Base-by-base conservation (phyloP, 208 protist species). In the Blechomonas ayalai region DNA sequence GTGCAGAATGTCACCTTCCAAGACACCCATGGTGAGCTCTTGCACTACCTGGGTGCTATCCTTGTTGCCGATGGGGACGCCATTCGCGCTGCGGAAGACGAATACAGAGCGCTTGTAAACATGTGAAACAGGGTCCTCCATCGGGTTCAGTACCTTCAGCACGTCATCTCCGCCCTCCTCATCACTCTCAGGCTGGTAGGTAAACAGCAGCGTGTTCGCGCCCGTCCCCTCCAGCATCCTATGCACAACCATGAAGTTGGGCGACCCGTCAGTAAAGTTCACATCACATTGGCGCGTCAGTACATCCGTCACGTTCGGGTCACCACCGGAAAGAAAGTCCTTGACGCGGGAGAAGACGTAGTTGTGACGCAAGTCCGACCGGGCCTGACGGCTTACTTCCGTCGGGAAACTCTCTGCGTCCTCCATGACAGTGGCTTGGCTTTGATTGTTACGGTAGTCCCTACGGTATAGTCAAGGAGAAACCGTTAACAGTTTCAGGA, bases 301-400 rank as follows among this genome's bases (percentile, higher is more conserved):
- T 26, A 73, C 69, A n/a, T 88, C 82, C 1, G 37, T 10, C 35
- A 68, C 65, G 16, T 67, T 62, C 8, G 54, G 51, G 29, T 95
- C 87, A 25, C 82, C 82, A 28, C 63, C 68, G n/a, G 78, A 67
- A 51, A 95, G 69, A 49, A 92, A 95, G 47, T 95, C 87, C 50
- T 82, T 82, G 22, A 95, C 28, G 20, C 87, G 82, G 5, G 77
- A 70, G 48, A 95, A 92, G 48, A 95, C 31, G 66, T 95, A 92
- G 52, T 81, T 49, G 56, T 95, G 87, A 22, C 82, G 80, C 6
- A 81, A 25, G 44, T 95, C 87, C 22, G 72, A 75, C 34, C 81
- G 80, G 45, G 79, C 57, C n/a, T n/a, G n/a, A n/a, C n/a, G n/a
- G n/a, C n/a, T n/a, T n/a, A n/a, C n/a, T n/a, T n/a, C n/a, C n/a